Percentiles rank a stretch among this genome's conserved stretches.
phyloP scores from a whole-genome alignment of 305 asterid species.

The Fraxinus latifolia region DNA sequence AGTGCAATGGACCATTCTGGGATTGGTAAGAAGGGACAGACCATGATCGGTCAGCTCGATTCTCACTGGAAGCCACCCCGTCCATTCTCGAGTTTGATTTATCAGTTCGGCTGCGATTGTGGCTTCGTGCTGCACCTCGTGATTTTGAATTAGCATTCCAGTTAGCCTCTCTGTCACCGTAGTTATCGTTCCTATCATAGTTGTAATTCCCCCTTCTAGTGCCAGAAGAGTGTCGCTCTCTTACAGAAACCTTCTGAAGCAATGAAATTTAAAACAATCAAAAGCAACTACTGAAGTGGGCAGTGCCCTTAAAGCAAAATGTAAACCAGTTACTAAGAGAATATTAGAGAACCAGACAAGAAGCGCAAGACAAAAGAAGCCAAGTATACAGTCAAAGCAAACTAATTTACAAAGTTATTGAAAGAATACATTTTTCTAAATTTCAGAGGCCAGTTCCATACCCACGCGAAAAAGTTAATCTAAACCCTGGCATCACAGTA shows the following conservation, averaged over 20 bases:
- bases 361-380: not conserved
- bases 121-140: slow-evolving; percentile 58
- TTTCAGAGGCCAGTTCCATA: slow-evolving; percentile 9
- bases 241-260: slow-evolving; percentile 59
- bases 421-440: not conserved
- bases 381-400: slow-evolving; percentile 14
- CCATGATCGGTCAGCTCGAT: slow-evolving; percentile 64
- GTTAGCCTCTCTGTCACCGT: slow-evolving; percentile 68
- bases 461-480: slow-evolving; percentile 6
- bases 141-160: slow-evolving; percentile 70
- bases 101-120: slow-evolving; percentile 64
- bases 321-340: not conserved
- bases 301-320: slow-evolving; percentile 2
- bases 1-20: slow-evolving; percentile 64
- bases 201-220: slow-evolving; percentile 70
- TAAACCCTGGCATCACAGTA: slow-evolving; percentile 16
- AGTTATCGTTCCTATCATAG: slow-evolving; percentile 67
- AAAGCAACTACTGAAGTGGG: not conserved
- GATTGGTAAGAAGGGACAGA: slow-evolving; percentile 52
- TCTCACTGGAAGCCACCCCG: slow-evolving; percentile 50
- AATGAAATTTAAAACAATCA: slow-evolving; percentile 31
- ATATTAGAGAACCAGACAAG: not conserved
- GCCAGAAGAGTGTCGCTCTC: slow-evolving; percentile 74
- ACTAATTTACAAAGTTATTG: slow-evolving; percentile 1
- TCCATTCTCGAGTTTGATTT: slow-evolving; percentile 63